Conservation (phyloP, 306 rosid genomes). For the Aeschynomene evenia region DNA sequence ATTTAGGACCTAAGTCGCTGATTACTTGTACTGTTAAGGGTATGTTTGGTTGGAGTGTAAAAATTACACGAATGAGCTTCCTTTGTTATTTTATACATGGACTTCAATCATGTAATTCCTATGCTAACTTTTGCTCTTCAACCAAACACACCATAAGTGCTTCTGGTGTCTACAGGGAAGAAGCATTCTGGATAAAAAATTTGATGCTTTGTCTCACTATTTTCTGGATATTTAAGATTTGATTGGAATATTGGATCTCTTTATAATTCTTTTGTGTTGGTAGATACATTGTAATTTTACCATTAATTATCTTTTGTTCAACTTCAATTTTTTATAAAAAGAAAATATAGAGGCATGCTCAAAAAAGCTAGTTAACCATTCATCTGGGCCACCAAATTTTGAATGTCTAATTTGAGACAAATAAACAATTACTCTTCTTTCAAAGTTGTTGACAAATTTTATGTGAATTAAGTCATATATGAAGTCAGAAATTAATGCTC, state of each 20-base stretch:
- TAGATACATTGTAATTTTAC: not conserved
- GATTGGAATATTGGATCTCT: not conserved
- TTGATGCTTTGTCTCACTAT: not conserved
- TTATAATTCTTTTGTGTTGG: not conserved
- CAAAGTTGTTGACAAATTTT: conserved; percentile 8
- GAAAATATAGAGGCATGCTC: not conserved
- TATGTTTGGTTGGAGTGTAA: no score
- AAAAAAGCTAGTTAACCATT: not conserved
- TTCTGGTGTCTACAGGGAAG: not conserved
- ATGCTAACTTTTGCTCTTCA: no score
- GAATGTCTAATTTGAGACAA: not conserved
- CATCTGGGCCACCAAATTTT: not conserved
- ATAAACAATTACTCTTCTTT: not conserved
- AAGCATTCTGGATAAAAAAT: not conserved
- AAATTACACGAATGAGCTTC: no score
- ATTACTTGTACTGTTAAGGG: not conserved
- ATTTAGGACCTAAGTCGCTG: not conserved
- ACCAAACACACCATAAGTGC: no score
- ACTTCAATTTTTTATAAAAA: not conserved
- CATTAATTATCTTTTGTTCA: not conserved
- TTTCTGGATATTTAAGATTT: not conserved
- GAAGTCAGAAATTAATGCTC: conserved; percentile 21
- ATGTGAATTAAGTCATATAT: conserved; percentile 6
- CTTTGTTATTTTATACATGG: no score
- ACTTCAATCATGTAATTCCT: no score